These are phyloP conservation scores for Papiliotrema flavescens DNA, from an alignment of 1,284 basidiomycete species.

Conservation along the genomic window DNA sequence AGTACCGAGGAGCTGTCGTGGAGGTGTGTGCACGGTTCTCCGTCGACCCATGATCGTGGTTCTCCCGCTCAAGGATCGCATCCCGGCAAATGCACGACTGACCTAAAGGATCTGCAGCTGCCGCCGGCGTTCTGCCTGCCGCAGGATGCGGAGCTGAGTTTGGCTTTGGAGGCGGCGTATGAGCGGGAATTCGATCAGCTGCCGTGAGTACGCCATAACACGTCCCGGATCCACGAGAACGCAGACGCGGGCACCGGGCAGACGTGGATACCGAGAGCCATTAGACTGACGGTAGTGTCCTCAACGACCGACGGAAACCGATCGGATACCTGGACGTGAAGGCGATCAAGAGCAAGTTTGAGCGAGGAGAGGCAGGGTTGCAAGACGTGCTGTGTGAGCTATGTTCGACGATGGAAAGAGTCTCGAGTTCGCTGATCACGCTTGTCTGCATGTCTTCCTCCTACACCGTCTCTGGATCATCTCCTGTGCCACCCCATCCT, in stretches of 20 bases:
- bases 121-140: constrained; percentile 83
- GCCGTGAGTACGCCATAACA: constrained; percentile 57
- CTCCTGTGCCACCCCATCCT: too few species aligned
- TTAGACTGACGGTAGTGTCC: constrained; percentile 56
- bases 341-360: constrained; percentile 69
- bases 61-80: neutral
- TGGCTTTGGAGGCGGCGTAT: constrained; percentile 77
- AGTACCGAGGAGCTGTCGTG: constrained; percentile 75
- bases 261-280: neutral
- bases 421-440: too few species aligned
- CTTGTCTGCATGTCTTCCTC: neutral
- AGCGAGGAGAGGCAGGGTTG: constrained; percentile 64
- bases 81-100: neutral
- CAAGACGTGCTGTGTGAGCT: constrained; percentile 53
- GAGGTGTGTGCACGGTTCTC: constrained; percentile 40
- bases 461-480: too few species aligned
- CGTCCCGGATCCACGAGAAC: too few species aligned
- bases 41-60: neutral
- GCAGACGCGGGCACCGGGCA: too few species aligned
- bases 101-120: constrained; percentile 71
- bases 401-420: neutral
- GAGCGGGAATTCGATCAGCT: constrained; percentile 87
- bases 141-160: constrained; percentile 62
- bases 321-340: constrained; percentile 78
- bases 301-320: constrained; percentile 66